A percentile compares a stretch with the other conserved stretches of the same genome.
Conservation (phyloP, 805 yeast genomes). For the Spathaspora arborariae region DNA sequence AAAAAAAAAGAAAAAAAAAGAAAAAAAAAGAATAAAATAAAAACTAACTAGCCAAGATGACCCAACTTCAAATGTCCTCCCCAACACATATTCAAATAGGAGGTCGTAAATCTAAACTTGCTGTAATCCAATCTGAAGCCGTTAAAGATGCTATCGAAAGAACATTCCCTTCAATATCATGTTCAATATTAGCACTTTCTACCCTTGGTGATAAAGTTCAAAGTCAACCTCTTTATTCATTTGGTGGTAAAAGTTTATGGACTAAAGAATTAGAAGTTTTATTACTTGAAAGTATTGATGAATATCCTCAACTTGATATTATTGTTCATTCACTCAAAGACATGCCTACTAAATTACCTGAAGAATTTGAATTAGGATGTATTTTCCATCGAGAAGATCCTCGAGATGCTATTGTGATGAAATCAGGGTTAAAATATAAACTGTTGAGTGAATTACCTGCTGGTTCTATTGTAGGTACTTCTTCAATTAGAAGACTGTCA, state of each 20-base stretch:
- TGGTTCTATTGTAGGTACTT: constrained; percentile 89
- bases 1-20: not conserved
- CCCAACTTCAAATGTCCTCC: not conserved
- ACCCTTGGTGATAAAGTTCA: constrained; percentile 91
- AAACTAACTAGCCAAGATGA: not conserved
- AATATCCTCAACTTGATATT: constrained; percentile 69
- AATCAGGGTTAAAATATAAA: constrained; percentile 57
- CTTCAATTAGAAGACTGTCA: constrained; percentile 90
- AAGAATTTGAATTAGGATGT: constrained; percentile 85
- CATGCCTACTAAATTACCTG: constrained; percentile 86
- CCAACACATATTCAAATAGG: constrained; percentile 53
- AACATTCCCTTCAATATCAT: constrained; percentile 60
- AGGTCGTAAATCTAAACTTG: constrained; percentile 84
- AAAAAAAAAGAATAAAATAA: not conserved
- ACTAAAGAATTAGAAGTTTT: constrained; percentile 89
- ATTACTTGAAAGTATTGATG: constrained; percentile 58
- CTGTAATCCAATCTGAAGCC: constrained; percentile 79
- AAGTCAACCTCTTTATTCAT: constrained; percentile 81
- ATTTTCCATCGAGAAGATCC: constrained; percentile 87
- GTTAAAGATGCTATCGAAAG: constrained; percentile 59
- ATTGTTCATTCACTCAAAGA: constrained; percentile 94
- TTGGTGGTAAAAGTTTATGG: constrained; percentile 97
- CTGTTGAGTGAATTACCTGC: constrained; percentile 70
- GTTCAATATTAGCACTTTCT: constrained; percentile 73
- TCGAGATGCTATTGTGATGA: constrained; percentile 85